Evolutionary conservation across 2,329 filamentous ascomycete species (phyloP).

Genomic region (Hypoxylon sp.): DNA sequence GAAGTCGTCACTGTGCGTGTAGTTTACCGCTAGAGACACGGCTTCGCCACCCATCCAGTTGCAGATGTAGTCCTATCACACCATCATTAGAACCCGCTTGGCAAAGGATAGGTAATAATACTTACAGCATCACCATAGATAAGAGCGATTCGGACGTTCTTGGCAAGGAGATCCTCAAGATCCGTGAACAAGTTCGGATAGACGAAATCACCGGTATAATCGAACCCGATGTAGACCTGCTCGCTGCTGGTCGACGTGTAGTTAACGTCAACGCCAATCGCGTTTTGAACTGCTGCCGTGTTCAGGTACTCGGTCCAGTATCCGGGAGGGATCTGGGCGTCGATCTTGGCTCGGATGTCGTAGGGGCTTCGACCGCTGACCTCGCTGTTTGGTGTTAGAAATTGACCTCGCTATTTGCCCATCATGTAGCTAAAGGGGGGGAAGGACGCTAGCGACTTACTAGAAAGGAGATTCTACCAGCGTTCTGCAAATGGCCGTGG

Average conservation of each 20-base stretch:
- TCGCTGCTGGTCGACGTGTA: conserved; percentile 57
- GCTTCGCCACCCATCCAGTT: conserved; percentile 81
- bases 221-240: conserved; percentile 58
- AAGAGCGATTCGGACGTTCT: conserved; percentile 73
- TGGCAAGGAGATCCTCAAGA: conserved; percentile 67
- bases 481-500: conserved; percentile 62
- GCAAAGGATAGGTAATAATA: neutral
- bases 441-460: conserved; percentile 46
- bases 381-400: conserved; percentile 16
- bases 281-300: conserved; percentile 60
- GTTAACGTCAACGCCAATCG: conserved; percentile 63
- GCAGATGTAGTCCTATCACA: conserved; percentile 64
- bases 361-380: conserved; percentile 64
- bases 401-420: too few species aligned
- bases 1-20: conserved; percentile 64
- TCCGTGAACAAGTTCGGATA: conserved; percentile 68
- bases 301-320: conserved; percentile 73
- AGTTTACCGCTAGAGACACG: conserved; percentile 69
- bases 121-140: conserved; percentile 68
- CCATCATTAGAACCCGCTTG: neutral
- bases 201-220: conserved; percentile 66
- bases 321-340: conserved; percentile 68
- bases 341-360: conserved; percentile 63
- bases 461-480: conserved; percentile 65
- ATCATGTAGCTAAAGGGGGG: too few species aligned